These are phyloP conservation scores for Phytophthora ohioensis DNA, from an alignment of 352 stramenopile genomes.

Conservation along the genomic window DNA sequence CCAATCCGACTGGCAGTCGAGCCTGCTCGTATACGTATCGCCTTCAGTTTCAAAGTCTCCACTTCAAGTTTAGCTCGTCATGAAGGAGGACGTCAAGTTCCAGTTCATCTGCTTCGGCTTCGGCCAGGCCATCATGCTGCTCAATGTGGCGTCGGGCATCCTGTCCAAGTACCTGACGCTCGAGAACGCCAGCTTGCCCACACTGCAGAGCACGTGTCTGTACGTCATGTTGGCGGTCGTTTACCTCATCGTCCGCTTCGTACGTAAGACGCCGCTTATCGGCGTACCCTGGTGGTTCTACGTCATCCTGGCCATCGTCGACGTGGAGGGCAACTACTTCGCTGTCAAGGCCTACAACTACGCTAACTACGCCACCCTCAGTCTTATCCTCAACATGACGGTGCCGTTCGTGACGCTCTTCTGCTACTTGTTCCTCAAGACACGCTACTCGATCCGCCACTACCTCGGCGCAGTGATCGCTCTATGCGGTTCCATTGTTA, in stretches of 20 bases:
- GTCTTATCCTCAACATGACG: constrained; percentile 74
- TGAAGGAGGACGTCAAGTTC: constrained; percentile 43
- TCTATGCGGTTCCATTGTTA: constrained; percentile 56
- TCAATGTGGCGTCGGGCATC: constrained; percentile 64
- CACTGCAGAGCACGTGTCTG: constrained; percentile 68
- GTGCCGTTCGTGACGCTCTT: constrained; percentile 76
- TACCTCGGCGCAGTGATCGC: constrained; percentile 57
- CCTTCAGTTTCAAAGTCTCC: constrained; percentile 24
- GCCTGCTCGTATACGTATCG: not conserved
- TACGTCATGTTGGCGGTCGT: constrained; percentile 63
- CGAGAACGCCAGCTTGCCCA: constrained; percentile 58
- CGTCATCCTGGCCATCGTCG: constrained; percentile 59
- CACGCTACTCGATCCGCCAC: constrained; percentile 64
- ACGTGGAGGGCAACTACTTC: constrained; percentile 82
- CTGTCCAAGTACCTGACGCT: constrained; percentile 69
- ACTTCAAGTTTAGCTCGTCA: constrained; percentile 20
- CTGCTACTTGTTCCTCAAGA: constrained; percentile 76
- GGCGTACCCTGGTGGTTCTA: constrained; percentile 70
- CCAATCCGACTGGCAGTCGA: constrained; percentile 12
- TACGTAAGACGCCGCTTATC: constrained; percentile 44
- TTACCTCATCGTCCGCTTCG: constrained; percentile 53
- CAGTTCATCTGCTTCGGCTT: constrained; percentile 72
- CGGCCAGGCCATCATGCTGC: constrained; percentile 74
- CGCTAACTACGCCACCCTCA: constrained; percentile 74
- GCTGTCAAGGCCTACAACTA: constrained; percentile 77